Evolutionary conservation across 352 stramenopile species (phyloP), one percentile per base, ranked within the genome.

Genomic region (Globisporangium mamillatum): DNA sequence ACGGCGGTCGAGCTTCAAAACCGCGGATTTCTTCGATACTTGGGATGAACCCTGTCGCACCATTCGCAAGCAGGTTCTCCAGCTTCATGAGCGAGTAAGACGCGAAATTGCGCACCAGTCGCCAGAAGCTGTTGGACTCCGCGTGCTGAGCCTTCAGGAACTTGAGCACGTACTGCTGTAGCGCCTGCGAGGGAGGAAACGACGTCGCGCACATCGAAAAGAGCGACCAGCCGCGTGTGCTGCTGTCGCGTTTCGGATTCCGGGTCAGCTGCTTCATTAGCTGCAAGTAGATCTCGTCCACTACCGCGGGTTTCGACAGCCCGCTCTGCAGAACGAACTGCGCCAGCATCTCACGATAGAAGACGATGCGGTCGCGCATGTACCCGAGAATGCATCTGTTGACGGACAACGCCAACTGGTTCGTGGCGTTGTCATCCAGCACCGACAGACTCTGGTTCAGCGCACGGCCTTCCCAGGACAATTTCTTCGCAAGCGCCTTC

Each of bases 251-350:
- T 69, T 95, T 95, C 0, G 91, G 89, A 70, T 98, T 98, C 54
- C 93, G 90, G 1, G 82, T 95, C 36, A 98, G 68, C 73, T 98
- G 94, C 73, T 98, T 98, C 88, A 97, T 92, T 7, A 98, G 72
- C 72, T 97, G 92, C 20, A 97, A 50, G 66, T 97, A 98, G 59
- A 98, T 97, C 76, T 98, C 94, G 68, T 98, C 91, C n/a, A 95
- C 84, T 16, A 98, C 73, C 50, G 84, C 88, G 3, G 83, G 69
- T 41, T 96, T 88, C 50, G 95, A 85, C 16, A 98, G 64, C 1
- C 91, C 94, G 67, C 97, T 96, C 66, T 96, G 88, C 24, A 98
- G 76, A 55, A 98, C 93, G 60, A 97, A 97, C 73, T 98, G 93
- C 18, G 93, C 93, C 34, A 98, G 77, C 78, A 97, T 98, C 53